These are phyloP conservation scores for Chrysosporium queenslandicum DNA, from an alignment of 2,329 filamentous ascomycete species.

Conservation along the genomic window DNA sequence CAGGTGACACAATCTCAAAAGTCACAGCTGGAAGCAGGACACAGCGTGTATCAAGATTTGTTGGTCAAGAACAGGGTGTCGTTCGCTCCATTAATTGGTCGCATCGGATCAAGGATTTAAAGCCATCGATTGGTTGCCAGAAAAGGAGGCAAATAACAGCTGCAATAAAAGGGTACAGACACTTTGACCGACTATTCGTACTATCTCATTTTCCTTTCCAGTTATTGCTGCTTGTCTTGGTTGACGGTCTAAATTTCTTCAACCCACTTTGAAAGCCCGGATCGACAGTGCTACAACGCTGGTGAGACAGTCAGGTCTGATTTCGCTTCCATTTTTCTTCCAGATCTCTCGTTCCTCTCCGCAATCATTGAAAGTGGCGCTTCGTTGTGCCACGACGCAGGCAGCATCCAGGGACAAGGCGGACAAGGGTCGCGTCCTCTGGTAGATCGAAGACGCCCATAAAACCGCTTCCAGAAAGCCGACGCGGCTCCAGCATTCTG, in stretches of 20 bases:
- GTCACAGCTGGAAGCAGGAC: conserved; percentile 6
- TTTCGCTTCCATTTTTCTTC: conserved; percentile 8
- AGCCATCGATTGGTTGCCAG: conserved; percentile 7
- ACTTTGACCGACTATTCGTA: conserved; percentile 13
- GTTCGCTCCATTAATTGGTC: not conserved
- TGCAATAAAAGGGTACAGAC: conserved; percentile 10
- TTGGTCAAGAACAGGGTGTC: conserved; percentile 7
- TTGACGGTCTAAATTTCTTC: not conserved
- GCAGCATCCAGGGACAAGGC: not conserved
- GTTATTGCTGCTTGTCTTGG: not conserved
- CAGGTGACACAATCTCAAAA: conserved; percentile 10
- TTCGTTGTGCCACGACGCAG: conserved; percentile 6
- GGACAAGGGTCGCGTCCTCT: not conserved
- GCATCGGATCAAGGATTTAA: not conserved
- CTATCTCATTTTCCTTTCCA: conserved; percentile 3
- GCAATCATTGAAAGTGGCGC: conserved; percentile 7
- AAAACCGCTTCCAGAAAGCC: conserved; percentile 9
- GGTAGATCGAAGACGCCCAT: conserved; percentile 7
- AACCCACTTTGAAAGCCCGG: conserved; percentile 7
- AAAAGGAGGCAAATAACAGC: conserved; percentile 8
- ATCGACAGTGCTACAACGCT: conserved; percentile 12
- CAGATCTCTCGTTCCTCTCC: conserved; percentile 7
- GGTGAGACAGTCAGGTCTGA: conserved; percentile 9
- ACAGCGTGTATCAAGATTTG: conserved; percentile 10
- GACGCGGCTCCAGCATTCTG: not conserved